Percentiles rank a stretch among this genome's conserved stretches.
phyloP scores from a whole-genome alignment of 2,329 filamentous ascomycete genomes.

The Metarhizium rileyi region DNA sequence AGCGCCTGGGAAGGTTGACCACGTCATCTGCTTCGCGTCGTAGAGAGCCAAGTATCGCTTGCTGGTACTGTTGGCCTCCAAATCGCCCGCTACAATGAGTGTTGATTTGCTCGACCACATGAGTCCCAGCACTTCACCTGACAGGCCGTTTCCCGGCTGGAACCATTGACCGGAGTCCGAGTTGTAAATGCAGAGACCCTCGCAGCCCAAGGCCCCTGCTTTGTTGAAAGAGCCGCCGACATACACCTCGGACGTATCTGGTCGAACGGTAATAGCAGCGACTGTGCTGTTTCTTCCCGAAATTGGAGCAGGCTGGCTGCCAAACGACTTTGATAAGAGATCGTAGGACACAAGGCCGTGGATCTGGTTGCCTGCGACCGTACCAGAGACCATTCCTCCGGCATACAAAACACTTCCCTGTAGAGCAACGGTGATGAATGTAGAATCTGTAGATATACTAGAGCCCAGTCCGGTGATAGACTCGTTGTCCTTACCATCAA shows the following conservation, averaged over 20 bases:
- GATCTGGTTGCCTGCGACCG: slow-evolving; percentile 49
- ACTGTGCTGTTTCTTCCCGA: slow-evolving; percentile 62
- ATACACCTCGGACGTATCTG: slow-evolving; percentile 64
- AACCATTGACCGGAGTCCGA: slow-evolving; percentile 66
- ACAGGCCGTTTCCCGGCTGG: slow-evolving; percentile 62
- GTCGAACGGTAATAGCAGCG: slow-evolving; percentile 64
- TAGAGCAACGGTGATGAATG: slow-evolving; percentile 62
- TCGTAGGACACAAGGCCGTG: slow-evolving; percentile 75
- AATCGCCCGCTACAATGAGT: slow-evolving; percentile 68
- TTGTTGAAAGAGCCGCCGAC: slow-evolving; percentile 78
- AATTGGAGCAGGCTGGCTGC: slow-evolving; percentile 65
- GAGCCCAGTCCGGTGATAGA: slow-evolving; percentile 59
- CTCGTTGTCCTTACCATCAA: slow-evolving; percentile 64
- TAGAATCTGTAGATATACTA: slow-evolving; percentile 60
- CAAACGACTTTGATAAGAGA: slow-evolving; percentile 53
- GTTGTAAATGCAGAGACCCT: slow-evolving; percentile 72
- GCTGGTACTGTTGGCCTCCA: slow-evolving; percentile 56
- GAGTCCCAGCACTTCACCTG: slow-evolving; percentile 61
- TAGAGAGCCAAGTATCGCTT: slow-evolving; percentile 61
- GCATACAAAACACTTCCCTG: slow-evolving; percentile 64
- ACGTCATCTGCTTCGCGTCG: slow-evolving; percentile 56
- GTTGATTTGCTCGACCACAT: slow-evolving; percentile 65
- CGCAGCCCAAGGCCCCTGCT: slow-evolving; percentile 75
- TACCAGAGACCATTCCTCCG: slow-evolving; percentile 71
- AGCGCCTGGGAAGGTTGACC: slow-evolving; percentile 54